Base-by-base conservation (phyloP, 1,284 basidiomycete genomes). In the Mycena sp. region DNA sequence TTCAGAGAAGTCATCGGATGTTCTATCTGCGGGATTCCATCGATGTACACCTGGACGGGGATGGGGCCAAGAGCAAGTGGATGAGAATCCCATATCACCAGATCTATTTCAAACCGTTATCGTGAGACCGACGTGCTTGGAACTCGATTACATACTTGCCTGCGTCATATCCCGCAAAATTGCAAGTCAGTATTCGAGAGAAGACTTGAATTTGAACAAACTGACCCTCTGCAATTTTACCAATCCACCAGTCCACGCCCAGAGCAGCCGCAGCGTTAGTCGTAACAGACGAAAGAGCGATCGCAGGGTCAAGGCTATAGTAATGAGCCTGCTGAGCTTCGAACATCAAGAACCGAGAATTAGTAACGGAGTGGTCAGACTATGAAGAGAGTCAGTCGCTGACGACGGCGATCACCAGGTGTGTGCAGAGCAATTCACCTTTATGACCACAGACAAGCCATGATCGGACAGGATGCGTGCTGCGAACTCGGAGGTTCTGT, bases 251-350 rank as follows among this genome's bases (percentile, higher is more conserved):
- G 25, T 84, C 86, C 48, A 92, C 77, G 1, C 91, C 92, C 35
- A 89, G 78, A 0, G 85, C 83, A 30, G 79, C 78, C 2, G 92
- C 91, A 0, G 92, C 86, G 16, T 84, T 86, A 1, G 86, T 45
- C 0, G 88, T 97, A 12, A 97, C 89, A 4, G 92, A 81, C 5
- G 88, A 81, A 12, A 95, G 77, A 3, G 90, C 90, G n/a, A 89
- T 75, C 67, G 89, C 81, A 7, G 78, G 75, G 2, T 84, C 74
- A 28, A 91, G 78, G 12, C 88, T 87, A 68, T 87, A 96, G 72
- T 91, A 91, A 72, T 95, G 89, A 2, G 92, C 93, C 74, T 95
- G 93, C 58, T 93, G 92, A 0, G 95, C 95, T 76, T 98, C 95
- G 71, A 88, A 89, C 4, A 95, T 74, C 7, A 98, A 80, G 72